Conservation (phyloP, 1,284 basidiomycete species). For the Apiotrichum veenhuisii region DNA sequence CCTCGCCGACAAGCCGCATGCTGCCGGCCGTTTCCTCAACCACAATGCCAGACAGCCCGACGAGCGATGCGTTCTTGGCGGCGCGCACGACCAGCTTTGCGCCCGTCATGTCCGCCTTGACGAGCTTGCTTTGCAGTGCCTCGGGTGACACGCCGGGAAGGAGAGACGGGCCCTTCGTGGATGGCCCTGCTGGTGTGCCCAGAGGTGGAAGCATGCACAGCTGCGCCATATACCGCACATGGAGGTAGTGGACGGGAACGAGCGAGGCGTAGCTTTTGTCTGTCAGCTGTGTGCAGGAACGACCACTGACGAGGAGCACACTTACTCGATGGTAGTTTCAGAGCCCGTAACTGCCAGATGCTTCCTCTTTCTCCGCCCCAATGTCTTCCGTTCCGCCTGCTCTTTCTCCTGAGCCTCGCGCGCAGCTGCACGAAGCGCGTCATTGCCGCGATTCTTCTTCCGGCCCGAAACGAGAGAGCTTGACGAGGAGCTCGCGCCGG, state of each 20-base stretch:
- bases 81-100: conserved; percentile 33
- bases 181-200: conserved; percentile 29
- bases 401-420: conserved; percentile 16
- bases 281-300: not conserved
- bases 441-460: conserved; percentile 33
- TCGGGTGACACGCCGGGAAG: conserved; percentile 43
- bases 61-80: conserved; percentile 39
- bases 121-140: conserved; percentile 40
- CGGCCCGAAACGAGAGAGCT: conserved; percentile 28
- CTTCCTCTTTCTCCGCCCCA: conserved; percentile 13
- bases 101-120: conserved; percentile 53
- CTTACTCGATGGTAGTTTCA: conserved; percentile 29
- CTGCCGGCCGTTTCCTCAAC: conserved; percentile 53
- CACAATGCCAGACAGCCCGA: conserved; percentile 46
- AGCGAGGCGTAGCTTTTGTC: not conserved
- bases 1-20: conserved; percentile 45
- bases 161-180: conserved; percentile 29
- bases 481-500: conserved; percentile 3
- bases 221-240: conserved; percentile 38
- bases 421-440: conserved; percentile 9
- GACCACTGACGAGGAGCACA: conserved; percentile 5
- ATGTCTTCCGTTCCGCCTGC: conserved; percentile 5
- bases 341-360: conserved; percentile 16
- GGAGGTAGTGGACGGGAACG: conserved; percentile 42
- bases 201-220: conserved; percentile 28